Conservation (phyloP, 2,329 filamentous ascomycete species). For the Pestalotiopsis sp. region DNA sequence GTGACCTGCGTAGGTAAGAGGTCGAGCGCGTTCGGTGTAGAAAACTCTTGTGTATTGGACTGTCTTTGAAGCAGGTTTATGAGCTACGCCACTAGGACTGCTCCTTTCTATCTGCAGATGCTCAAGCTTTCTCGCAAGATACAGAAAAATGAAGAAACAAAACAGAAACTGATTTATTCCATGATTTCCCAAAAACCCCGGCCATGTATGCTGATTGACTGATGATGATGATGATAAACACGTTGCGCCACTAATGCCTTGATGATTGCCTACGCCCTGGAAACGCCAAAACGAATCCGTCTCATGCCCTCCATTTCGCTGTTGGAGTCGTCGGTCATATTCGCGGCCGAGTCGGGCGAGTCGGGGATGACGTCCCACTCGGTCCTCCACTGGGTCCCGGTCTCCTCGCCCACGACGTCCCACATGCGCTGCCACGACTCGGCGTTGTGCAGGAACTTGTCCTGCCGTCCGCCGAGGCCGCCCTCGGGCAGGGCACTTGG, state of each 20-base stretch:
- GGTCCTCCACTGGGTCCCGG: conserved; percentile 52
- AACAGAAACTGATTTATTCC: not conserved
- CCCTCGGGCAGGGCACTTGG: conserved; percentile 26
- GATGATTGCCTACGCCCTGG: not conserved
- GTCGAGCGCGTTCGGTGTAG: no score
- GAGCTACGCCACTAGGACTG: not conserved
- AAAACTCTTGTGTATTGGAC: no score
- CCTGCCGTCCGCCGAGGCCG: conserved; percentile 13
- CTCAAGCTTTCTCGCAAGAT: not conserved
- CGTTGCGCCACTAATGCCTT: not conserved
- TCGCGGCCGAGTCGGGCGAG: not conserved
- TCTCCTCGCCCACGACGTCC: conserved; percentile 53
- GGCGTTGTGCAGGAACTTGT: conserved; percentile 50
- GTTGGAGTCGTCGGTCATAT: not conserved
- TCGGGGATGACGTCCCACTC: conserved; percentile 35
- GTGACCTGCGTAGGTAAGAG: no score
- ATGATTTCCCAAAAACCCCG: not conserved
- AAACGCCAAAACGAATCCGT: conserved; percentile 7
- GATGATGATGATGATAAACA: not conserved
- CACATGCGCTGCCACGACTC: conserved; percentile 55
- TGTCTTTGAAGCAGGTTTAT: no score
- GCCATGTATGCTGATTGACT: not conserved
- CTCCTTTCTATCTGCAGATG: not conserved
- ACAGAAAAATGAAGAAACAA: not conserved
- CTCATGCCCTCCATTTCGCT: conserved; percentile 1